phyloP scores from a whole-genome alignment of 1,284 basidiomycete genomes.

The Sanghuangporus sanghuang region DNA sequence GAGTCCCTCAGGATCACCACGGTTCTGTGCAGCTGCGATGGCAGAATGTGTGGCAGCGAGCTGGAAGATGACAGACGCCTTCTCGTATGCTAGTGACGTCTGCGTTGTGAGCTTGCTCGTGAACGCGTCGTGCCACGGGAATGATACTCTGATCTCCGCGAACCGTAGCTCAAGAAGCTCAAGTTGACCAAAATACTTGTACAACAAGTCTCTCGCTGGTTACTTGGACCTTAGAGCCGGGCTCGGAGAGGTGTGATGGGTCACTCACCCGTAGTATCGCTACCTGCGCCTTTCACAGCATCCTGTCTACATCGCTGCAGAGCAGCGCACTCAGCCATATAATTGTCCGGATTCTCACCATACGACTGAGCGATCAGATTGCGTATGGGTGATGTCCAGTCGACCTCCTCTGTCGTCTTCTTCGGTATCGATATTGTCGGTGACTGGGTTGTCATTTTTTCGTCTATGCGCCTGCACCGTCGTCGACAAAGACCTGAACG shows the following conservation, averaged over 20 bases:
- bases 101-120: conserved; percentile 91
- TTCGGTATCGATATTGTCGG: conserved; percentile 80
- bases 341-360: conserved; percentile 88
- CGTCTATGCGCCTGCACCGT: no score
- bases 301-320: conserved; percentile 92
- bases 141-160: conserved; percentile 92
- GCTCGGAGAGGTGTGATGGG: not conserved
- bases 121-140: conserved; percentile 97
- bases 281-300: conserved; percentile 91
- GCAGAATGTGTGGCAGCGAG: conserved; percentile 92
- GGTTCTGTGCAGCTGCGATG: conserved; percentile 78
- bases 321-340: conserved; percentile 76
- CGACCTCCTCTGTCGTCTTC: conserved; percentile 80
- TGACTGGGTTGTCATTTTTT: conserved; percentile 61
- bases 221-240: not conserved
- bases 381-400: conserved; percentile 88
- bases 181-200: conserved; percentile 99
- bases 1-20: conserved; percentile 88
- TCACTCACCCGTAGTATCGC: conserved; percentile 78
- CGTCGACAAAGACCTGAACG: no score
- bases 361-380: conserved; percentile 88
- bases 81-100: conserved; percentile 96
- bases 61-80: conserved; percentile 97
- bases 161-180: conserved; percentile 97
- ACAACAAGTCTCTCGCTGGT: conserved; percentile 84